phyloP scores from a whole-genome alignment of 495 filamentous ascomycete genomes.

The Rusavskia elegans region DNA sequence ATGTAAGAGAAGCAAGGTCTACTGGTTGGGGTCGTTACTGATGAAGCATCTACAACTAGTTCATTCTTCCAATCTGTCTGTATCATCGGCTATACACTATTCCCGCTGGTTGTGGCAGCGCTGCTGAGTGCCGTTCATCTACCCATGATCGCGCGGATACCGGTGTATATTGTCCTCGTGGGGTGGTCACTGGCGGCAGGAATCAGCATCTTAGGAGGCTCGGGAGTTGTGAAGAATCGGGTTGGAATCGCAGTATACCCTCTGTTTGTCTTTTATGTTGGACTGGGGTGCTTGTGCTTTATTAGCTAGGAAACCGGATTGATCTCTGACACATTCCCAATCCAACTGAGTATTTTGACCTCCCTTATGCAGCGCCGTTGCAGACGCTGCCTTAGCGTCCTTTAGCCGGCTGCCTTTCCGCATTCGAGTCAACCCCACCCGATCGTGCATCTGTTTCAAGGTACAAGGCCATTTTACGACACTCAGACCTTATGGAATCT shows the following conservation, averaged over 20 bases:
- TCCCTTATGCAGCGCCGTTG: too few species aligned
- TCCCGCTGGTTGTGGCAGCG: slow-evolving; percentile 91
- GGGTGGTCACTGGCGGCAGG: slow-evolving; percentile 89
- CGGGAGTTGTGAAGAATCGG: slow-evolving; percentile 84
- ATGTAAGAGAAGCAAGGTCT: slow-evolving; percentile 50
- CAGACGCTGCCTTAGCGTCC: too few species aligned
- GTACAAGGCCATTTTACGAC: too few species aligned
- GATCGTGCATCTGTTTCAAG: background rate
- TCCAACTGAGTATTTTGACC: too few species aligned
- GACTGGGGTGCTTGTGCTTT: slow-evolving; percentile 86
- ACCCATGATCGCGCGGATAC: slow-evolving; percentile 63
- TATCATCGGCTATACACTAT: slow-evolving; percentile 97
- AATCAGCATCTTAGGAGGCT: slow-evolving; percentile 88
- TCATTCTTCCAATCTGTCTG: slow-evolving; percentile 95
- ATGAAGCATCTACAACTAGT: slow-evolving; percentile 27
- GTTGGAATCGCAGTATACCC: slow-evolving; percentile 93
- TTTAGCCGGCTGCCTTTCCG: background rate
- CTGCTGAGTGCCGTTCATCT: slow-evolving; percentile 71
- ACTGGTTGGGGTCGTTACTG: background rate
- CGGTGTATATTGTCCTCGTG: slow-evolving; percentile 75
- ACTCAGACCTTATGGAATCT: too few species aligned
- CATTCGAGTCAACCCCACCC: background rate
- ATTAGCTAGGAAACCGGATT: slow-evolving; percentile 45
- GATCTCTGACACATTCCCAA: too few species aligned
- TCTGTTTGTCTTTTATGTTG: slow-evolving; percentile 88